phyloP scores from a whole-genome alignment of 1,284 basidiomycete genomes.

The Rhodotorula sp. region DNA sequence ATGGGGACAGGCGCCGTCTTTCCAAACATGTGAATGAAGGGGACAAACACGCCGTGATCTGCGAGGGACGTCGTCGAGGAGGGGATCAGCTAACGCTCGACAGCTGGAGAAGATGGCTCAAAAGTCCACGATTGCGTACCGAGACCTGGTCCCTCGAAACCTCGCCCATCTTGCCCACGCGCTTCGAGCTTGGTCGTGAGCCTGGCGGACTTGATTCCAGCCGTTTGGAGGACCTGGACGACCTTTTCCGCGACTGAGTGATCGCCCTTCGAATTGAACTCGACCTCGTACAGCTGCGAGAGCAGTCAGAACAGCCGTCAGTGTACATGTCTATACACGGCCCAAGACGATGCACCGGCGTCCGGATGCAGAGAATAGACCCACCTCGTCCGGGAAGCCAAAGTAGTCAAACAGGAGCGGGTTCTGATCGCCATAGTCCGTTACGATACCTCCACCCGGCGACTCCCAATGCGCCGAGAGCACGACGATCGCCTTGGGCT shows the following conservation, averaged over 20 bases:
- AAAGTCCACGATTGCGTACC: constrained; percentile 10
- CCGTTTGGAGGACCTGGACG: constrained; percentile 63
- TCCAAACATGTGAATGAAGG: constrained; percentile 73
- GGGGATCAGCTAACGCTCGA: background rate
- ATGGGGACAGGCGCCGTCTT: constrained; percentile 50
- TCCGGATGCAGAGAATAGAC: background rate
- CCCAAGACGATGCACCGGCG: no score
- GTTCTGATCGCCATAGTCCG: constrained; percentile 70
- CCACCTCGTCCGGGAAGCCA: constrained; percentile 55
- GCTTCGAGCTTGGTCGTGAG: constrained; percentile 57
- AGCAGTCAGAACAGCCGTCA: background rate
- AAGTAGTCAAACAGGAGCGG: constrained; percentile 64
- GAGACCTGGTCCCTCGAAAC: constrained; percentile 59
- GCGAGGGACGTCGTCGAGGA: no score
- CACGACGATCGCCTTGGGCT: constrained; percentile 69
- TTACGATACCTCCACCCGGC: constrained; percentile 61
- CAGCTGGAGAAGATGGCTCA: background rate
- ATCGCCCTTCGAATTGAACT: constrained; percentile 67
- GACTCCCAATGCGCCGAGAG: constrained; percentile 81
- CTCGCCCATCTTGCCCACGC: constrained; percentile 67
- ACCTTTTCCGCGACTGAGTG: constrained; percentile 59
- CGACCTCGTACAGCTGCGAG: constrained; percentile 58
- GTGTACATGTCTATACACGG: no score
- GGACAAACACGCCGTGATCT: constrained; percentile 60
- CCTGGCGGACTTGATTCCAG: constrained; percentile 59